These are phyloP conservation scores for Lactarius pseudohatsudake DNA, from an alignment of 768 basidiomycete genomes.

Conservation along the genomic window DNA sequence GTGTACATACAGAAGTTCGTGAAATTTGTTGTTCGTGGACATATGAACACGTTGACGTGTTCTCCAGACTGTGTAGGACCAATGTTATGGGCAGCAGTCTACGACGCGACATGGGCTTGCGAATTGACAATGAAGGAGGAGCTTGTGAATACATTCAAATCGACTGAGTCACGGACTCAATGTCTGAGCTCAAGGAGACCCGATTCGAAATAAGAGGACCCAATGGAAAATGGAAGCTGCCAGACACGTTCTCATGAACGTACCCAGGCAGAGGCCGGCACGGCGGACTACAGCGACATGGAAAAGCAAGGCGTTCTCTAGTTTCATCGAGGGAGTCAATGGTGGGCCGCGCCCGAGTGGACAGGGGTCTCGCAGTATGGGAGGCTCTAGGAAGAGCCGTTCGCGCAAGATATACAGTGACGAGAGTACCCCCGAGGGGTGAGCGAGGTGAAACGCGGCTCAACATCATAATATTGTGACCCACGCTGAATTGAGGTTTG, in stretches of 20 bases:
- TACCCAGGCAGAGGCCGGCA: constrained; percentile 1
- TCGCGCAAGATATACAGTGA: constrained; percentile 22
- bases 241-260: constrained; percentile 13
- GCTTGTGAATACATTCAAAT: too few species aligned
- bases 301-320: constrained; percentile 4
- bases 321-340: not conserved
- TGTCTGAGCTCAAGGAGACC: too few species aligned
- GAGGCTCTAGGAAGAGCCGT: constrained; percentile 10
- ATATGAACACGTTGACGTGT: too few species aligned
- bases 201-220: too few species aligned
- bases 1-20: too few species aligned
- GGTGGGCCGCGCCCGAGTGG: not conserved
- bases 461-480: not conserved
- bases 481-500: not conserved
- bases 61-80: too few species aligned
- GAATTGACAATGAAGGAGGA: too few species aligned
- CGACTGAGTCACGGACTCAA: too few species aligned
- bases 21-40: too few species aligned
- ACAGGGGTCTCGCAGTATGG: constrained; percentile 4
- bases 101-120: too few species aligned
- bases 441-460: constrained; percentile 25
- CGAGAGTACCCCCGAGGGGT: constrained; percentile 30
- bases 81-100: too few species aligned
- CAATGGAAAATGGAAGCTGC: constrained; percentile 14
- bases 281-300: not conserved